Evolutionary conservation across 805 yeast genomes (phyloP).

Genomic region (Lipomyces spencermartinsiae): DNA sequence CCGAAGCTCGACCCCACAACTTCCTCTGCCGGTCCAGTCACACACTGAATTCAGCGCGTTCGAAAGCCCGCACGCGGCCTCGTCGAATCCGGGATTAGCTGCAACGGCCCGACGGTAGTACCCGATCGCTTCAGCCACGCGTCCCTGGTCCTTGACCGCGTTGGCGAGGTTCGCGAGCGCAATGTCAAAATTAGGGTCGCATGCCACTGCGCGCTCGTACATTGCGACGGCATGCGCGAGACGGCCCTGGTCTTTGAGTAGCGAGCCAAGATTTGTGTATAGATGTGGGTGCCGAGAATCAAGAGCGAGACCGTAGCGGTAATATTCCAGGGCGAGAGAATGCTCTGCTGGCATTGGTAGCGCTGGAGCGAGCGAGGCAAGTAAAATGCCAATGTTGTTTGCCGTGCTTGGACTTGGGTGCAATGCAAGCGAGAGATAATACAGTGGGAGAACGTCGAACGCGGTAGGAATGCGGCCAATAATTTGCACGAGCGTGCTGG

Average conservation of each 20-base stretch:
- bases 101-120: conserved; percentile 44
- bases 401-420: conserved; percentile 46
- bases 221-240: conserved; percentile 42
- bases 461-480: conserved; percentile 42
- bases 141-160: conserved; percentile 45
- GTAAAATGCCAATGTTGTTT: conserved; percentile 46
- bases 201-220: conserved; percentile 44
- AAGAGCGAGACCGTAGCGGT: conserved; percentile 43
- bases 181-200: conserved; percentile 44
- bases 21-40: conserved; percentile 46
- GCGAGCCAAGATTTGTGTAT: conserved; percentile 46
- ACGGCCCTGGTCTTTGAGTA: conserved; percentile 45
- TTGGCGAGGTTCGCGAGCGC: conserved; percentile 47
- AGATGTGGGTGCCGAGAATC: conserved; percentile 47
- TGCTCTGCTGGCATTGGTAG: conserved; percentile 32
- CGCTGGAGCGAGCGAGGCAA: conserved; percentile 40
- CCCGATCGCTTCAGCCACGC: conserved; percentile 43
- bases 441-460: conserved; percentile 43
- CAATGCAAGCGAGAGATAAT: conserved; percentile 43
- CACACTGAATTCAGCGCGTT: conserved; percentile 44
- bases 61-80: conserved; percentile 46
- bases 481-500: conserved; percentile 35
- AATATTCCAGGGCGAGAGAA: conserved; percentile 43
- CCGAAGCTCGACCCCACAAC: conserved; percentile 40
- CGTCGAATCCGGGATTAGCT: conserved; percentile 44